These are phyloP conservation scores for Zelonia costaricensis DNA, from an alignment of 208 protist species.

Conservation along the genomic window DNA sequence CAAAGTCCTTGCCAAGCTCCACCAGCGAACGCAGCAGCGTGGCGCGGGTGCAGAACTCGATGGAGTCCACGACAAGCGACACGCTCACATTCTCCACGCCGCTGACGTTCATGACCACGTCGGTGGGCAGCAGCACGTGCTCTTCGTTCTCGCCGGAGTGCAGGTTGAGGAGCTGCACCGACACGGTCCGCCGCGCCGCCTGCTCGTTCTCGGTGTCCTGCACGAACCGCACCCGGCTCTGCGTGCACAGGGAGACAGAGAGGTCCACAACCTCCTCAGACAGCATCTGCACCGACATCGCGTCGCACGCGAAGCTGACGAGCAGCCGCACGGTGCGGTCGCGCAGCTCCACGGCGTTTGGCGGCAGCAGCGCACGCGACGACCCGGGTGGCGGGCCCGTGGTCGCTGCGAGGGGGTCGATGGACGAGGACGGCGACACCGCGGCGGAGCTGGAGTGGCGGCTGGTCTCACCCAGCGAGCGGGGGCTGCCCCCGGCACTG, in stretches of 20 bases:
- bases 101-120: slow-evolving; percentile 43
- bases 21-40: slow-evolving; percentile 65
- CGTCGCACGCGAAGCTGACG: slow-evolving; percentile 36
- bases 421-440: slow-evolving; percentile 4
- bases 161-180: slow-evolving; percentile 45
- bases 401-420: background rate
- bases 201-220: slow-evolving; percentile 56
- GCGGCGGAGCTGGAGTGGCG: slow-evolving; percentile 2
- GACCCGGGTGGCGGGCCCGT: background rate
- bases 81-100: slow-evolving; percentile 73
- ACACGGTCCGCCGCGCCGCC: slow-evolving; percentile 35
- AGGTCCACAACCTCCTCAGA: slow-evolving; percentile 73
- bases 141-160: slow-evolving; percentile 67
- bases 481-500: background rate
- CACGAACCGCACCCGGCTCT: slow-evolving; percentile 31
- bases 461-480: slow-evolving; percentile 10
- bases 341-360: slow-evolving; percentile 13
- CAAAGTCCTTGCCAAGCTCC: slow-evolving; percentile 73
- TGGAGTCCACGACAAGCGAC: slow-evolving; percentile 39
- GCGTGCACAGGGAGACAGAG: slow-evolving; percentile 52
- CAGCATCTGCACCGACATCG: slow-evolving; percentile 51
- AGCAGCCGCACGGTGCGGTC: slow-evolving; percentile 38
- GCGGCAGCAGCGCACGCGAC: background rate
- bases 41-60: slow-evolving; percentile 65
- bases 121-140: slow-evolving; percentile 64